Evolutionary conservation across 768 basidiomycete species (phyloP).

Genomic region (Tephrocybe sp.): DNA sequence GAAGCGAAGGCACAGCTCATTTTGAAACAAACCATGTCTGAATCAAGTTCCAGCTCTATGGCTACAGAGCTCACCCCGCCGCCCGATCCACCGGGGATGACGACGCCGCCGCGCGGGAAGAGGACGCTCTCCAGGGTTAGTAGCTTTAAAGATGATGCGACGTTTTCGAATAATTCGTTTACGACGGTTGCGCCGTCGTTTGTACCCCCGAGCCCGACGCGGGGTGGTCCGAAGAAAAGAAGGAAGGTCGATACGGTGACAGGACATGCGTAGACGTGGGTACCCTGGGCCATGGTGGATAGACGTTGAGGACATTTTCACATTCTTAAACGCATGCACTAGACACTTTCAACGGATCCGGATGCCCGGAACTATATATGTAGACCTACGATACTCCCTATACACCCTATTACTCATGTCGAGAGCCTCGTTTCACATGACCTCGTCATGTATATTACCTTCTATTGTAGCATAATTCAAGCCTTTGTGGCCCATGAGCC

Average conservation of each 20-base stretch:
- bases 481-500: too few species aligned
- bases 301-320: too few species aligned
- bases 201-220: constrained; percentile 32
- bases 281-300: too few species aligned
- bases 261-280: too few species aligned
- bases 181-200: constrained; percentile 42
- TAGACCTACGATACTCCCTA: too few species aligned
- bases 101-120: not conserved
- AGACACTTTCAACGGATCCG: too few species aligned
- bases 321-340: too few species aligned
- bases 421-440: too few species aligned
- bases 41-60: not conserved
- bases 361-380: too few species aligned
- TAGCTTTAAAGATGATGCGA: constrained; percentile 24
- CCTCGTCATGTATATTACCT: too few species aligned
- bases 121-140: constrained; percentile 19
- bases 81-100: constrained; percentile 28
- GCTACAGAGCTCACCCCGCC: constrained; percentile 26
- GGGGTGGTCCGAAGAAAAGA: constrained; percentile 15
- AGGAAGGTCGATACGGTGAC: not conserved
- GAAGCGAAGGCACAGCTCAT: not conserved
- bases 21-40: not conserved
- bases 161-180: constrained; percentile 43
- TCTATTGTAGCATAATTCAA: too few species aligned
- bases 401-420: too few species aligned